Percentiles rank a stretch among this genome's conserved stretches.
These are phyloP conservation scores for Aspergillus sp. DNA, from an alignment of 2,329 filamentous ascomycete genomes.

Conservation along the genomic window DNA sequence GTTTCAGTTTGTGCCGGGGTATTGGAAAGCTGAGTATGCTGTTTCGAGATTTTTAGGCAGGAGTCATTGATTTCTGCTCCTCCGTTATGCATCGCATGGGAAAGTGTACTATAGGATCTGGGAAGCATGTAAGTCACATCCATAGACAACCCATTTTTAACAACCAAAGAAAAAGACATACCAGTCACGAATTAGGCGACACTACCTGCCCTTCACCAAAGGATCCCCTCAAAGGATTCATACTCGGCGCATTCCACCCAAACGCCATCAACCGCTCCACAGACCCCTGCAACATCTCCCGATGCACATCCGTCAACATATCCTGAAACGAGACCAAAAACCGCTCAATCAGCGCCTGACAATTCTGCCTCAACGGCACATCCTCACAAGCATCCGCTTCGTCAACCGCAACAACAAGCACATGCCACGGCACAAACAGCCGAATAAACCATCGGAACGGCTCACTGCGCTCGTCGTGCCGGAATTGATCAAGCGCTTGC, in stretches of 20 bases:
- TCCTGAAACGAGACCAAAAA: conserved; percentile 15
- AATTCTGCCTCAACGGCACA: conserved; percentile 14
- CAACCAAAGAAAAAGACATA: too few relatives aligned
- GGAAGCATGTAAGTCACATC: too few relatives aligned
- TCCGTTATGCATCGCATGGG: too few relatives aligned
- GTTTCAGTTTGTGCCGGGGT: background rate
- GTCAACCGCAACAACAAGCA: conserved; percentile 24
- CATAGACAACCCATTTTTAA: too few relatives aligned
- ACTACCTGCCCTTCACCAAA: too few relatives aligned
- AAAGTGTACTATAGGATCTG: too few relatives aligned
- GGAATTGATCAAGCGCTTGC: conserved; percentile 10
- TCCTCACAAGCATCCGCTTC: conserved; percentile 25
- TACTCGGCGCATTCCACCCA: too few relatives aligned
- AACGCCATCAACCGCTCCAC: conserved; percentile 23
- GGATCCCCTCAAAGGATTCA: too few relatives aligned
- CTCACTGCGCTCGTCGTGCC: conserved; percentile 13
- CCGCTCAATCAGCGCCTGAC: conserved; percentile 19
- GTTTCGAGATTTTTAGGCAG: too few relatives aligned
- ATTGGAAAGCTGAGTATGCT: background rate
- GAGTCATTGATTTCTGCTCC: too few relatives aligned
- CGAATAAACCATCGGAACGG: conserved; percentile 22
- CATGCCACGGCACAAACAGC: conserved; percentile 29
- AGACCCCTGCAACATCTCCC: conserved; percentile 25
- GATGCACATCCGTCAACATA: conserved; percentile 21
- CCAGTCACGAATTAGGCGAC: too few relatives aligned